Base-by-base conservation (phyloP, 1,139 yeast genomes). In the Suhomyces choctaworum region DNA sequence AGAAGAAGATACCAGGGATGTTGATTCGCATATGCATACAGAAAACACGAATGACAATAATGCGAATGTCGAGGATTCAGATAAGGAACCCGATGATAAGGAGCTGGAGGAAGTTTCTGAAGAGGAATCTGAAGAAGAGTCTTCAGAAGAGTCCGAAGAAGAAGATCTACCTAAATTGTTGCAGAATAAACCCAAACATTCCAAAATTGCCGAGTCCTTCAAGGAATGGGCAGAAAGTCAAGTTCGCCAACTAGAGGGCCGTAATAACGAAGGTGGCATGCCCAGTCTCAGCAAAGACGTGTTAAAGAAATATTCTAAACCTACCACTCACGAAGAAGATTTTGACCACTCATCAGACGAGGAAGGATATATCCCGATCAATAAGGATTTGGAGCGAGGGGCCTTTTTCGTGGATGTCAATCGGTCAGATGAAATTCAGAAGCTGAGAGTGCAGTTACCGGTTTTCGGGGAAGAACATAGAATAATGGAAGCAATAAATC, bases 401-500 rank as follows among this genome's bases (percentile, higher is more conserved):
- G 81, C 94, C 0, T 77, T 76, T 39, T 85, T 66, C 42, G 92
- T 89, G 9, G 68, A 77, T 12, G 84, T 92, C 0, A 66, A 70
- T 7, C 73, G 98, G 47, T 50, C 78, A 1, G 77, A 73, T 0
- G 80, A 75, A 22, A 76, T 90, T 15, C 95, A 88, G 52, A 59
- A 66, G 25, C 72, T 72, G 27, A 71, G 98, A 46, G 64, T 80
- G 55, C 73, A 80, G 35, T 68, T 94, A 15, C 99, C 99, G 0
- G 97, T 92, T 1, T 87, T 78, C 45, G 82, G 83, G 7, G 96
- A 89, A 59, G 99, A 94, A 53, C 96, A 88, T 54, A 70, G 80
- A 38, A 86, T 94, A 32, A 89, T 94, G 97, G 99, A 94, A 58
- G 96, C 97, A 1, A 76, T 94, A 33, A 87, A 86, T 53, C 94